These are phyloP conservation scores for Protomyces arabidopsidicola DNA, from an alignment of 1,139 yeast genomes.

Conservation along the genomic window DNA sequence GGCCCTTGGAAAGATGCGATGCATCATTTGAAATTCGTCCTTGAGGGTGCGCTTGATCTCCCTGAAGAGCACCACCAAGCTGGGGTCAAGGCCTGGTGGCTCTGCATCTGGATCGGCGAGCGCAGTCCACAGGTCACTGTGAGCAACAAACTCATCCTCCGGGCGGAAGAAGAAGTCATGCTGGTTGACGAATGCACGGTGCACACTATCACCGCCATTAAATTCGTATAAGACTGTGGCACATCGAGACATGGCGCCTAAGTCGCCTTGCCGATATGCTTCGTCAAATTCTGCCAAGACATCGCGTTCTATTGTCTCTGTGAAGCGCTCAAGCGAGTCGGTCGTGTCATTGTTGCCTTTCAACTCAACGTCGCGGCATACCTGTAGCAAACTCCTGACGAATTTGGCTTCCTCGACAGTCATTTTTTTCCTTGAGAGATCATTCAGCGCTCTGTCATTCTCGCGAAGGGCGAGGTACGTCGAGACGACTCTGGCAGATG, in stretches of 20 bases:
- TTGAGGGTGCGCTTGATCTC: constrained; percentile 50
- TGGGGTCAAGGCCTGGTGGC: constrained; percentile 42
- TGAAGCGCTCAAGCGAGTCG: constrained; percentile 58
- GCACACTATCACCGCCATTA: constrained; percentile 80
- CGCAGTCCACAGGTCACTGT: constrained; percentile 47
- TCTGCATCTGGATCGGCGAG: constrained; percentile 48
- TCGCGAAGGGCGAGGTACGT: constrained; percentile 12
- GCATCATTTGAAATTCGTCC: constrained; percentile 68
- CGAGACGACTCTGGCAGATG: constrained; percentile 27
- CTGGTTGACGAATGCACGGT: constrained; percentile 76
- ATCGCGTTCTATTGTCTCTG: constrained; percentile 69
- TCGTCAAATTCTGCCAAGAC: constrained; percentile 43
- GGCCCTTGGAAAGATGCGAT: constrained; percentile 65
- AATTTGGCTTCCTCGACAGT: constrained; percentile 21
- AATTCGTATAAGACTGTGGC: constrained; percentile 74
- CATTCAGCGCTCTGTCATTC: constrained; percentile 36
- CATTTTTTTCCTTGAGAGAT: constrained; percentile 39
- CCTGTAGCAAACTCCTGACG: constrained; percentile 53
- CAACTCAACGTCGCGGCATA: constrained; percentile 52
- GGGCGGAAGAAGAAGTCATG: constrained; percentile 64
- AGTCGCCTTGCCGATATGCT: constrained; percentile 52
- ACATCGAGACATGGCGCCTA: constrained; percentile 65
- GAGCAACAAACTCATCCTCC: constrained; percentile 42
- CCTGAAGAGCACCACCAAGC: constrained; percentile 43
- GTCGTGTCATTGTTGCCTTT: constrained; percentile 30